Base-by-base conservation (phyloP, 305 asterid genomes). In the Petunia hybrid region DNA sequence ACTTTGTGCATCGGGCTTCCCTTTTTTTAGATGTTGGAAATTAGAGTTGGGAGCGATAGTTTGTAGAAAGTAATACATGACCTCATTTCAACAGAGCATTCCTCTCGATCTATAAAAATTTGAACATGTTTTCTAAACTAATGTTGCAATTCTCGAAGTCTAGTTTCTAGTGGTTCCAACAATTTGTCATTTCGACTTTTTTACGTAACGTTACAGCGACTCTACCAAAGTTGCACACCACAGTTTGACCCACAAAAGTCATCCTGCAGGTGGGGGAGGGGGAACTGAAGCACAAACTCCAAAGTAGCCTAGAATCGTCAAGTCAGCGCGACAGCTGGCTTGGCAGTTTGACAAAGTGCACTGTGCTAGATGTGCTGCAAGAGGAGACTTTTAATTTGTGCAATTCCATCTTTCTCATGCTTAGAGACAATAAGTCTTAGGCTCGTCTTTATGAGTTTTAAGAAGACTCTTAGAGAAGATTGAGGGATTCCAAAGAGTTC, bases 261-360 rank as follows among this genome's bases (percentile, higher is more conserved):
- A 22, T 22, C 31, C 31, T 22, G 31, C 31, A 22, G 31, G 31
- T 22, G 31, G 31, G 31, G 31, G 31, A 22, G 31, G 31, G 68
- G 68, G 68, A 62, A 62, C 68, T 3, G 68, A 62, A 62, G 42
- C 42, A 62, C 35, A 41, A 62, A 62, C 68, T 62, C 68, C 68
- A 62, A 41, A 62, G 68, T 62, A 35, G 68, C 68, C 68, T 35
- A 41, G 68, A 8, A 4, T 36, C 41, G 9, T 62, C 68, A 62
- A 62, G 68, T 62, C 35, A 62, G 68, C 2, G 68, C 42, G 10
- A 62, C 13, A 9, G 41, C 68, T 62, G 42, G 42, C 41, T 62
- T 62, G 41, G 68, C 68, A 62, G 14, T 62, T 62, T 8, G n/a
- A 5, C 68, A 62, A 13, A 62, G 68, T 8, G 41, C 67, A 22